phyloP scores from a whole-genome alignment of 352 stramenopile species.

The Phytophthora brassicae region DNA sequence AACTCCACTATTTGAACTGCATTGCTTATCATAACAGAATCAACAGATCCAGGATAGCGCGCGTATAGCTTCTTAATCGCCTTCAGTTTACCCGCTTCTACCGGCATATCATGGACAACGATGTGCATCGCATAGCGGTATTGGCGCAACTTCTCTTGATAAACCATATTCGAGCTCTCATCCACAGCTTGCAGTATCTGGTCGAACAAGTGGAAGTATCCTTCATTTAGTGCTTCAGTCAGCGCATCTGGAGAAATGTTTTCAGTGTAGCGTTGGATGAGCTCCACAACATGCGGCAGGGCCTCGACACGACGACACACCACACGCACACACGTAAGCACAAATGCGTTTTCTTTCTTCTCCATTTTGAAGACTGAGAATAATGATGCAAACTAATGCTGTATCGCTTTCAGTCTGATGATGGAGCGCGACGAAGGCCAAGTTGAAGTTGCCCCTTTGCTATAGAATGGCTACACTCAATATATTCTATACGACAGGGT shows the following conservation, averaged over 20 bases:
- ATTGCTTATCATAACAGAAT: background rate
- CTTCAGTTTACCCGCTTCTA: background rate
- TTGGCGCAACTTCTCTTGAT: background rate
- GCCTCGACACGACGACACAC: constrained; percentile 3
- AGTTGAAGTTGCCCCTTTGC: background rate
- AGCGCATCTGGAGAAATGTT: constrained; percentile 1
- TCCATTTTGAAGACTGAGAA: background rate
- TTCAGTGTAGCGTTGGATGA: constrained; percentile 3
- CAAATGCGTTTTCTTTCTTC: background rate
- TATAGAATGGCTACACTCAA: constrained; percentile 2
- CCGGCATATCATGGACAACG: background rate
- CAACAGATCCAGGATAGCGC: background rate
- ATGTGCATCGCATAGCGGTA: constrained; percentile 1
- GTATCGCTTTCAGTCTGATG: background rate
- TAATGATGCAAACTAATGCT: background rate
- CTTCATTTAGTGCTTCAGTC: background rate
- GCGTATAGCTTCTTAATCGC: background rate
- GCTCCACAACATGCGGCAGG: constrained; percentile 4
- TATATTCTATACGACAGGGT: constrained; percentile 7
- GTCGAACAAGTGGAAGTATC: constrained; percentile 1
- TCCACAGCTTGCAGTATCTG: background rate
- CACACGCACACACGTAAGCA: constrained; percentile 4
- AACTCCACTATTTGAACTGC: background rate
- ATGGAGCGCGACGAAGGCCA: background rate
- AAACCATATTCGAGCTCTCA: constrained; percentile 1